Percentiles rank a stretch among this genome's conserved stretches.
These are phyloP conservation scores for Lachnellula cervina DNA, from an alignment of 2,329 filamentous ascomycete species.

Conservation along the genomic window DNA sequence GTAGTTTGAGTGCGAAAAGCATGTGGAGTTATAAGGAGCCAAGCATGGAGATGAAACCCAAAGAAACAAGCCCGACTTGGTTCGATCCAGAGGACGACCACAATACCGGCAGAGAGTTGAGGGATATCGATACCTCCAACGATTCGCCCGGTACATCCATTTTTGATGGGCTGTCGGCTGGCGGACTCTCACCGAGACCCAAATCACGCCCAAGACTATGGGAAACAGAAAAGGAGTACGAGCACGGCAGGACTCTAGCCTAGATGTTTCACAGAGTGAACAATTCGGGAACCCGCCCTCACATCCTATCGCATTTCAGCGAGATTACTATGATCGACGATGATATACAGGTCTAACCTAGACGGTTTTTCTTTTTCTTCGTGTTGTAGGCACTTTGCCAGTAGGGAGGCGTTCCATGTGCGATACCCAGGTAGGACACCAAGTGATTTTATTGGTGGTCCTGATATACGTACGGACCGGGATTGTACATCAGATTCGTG, in stretches of 20 bases:
- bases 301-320: background rate
- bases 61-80: constrained; percentile 21
- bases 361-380: constrained; percentile 10
- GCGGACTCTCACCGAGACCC: constrained; percentile 25
- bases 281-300: background rate
- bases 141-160: constrained; percentile 22
- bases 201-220: constrained; percentile 16
- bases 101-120: constrained; percentile 9
- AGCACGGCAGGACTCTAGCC: constrained; percentile 7
- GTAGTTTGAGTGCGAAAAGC: constrained; percentile 28
- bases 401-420: constrained; percentile 20
- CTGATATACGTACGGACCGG: background rate
- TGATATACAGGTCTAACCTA: background rate
- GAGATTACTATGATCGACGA: background rate
- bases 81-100: constrained; percentile 24
- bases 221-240: constrained; percentile 19
- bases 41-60: constrained; percentile 16
- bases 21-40: constrained; percentile 21
- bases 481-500: constrained; percentile 10
- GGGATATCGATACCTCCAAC: constrained; percentile 9
- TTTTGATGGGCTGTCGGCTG: constrained; percentile 13
- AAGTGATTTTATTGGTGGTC: background rate
- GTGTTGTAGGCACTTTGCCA: constrained; percentile 13
- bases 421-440: constrained; percentile 12
- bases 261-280: background rate